Base-by-base conservation (phyloP, 768 basidiomycete species). In the Brasilioporus rufonigricans region DNA sequence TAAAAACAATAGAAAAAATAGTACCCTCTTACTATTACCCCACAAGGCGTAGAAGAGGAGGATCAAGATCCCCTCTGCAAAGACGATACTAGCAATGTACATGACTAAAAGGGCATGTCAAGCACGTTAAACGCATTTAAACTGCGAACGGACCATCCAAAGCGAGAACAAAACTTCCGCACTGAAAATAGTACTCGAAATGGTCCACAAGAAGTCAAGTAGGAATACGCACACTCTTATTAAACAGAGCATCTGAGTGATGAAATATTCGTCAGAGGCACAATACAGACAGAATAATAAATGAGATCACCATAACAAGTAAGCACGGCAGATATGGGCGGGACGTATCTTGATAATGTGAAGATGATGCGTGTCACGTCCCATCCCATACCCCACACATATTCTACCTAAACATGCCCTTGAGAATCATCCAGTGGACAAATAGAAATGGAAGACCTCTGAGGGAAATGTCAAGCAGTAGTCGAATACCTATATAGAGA, bases 11-110 rank as follows among this genome's bases (percentile, higher is more conserved):
- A 68, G 55, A 23, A 65, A 41, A 13, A 45, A 4, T 1, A 67
- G 57, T 2, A 64, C 45, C 13, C 31, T 61, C 47, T 27, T 54
- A 35, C 41, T 66, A 23, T 57, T 58, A 49, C 55, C 56, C 61
- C 65, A 67, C 47, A 67, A 44, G 26, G 65, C 64, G 23, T 64
- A 68, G n/a, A 64, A 66, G 31, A 66, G 67, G 1, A 68, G 45
- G 23, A 68, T 68, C 41, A 67, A 57, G 21, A 68, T 55, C 10
- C 44, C 61, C 50, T 60, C 59, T 0, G 61, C 44, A 14, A 53
- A 51, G 16, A 68, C 18, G 19, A 63, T 32, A 18, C 64, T 58
- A 13, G 46, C 45, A 24, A 1, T 56, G 45, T 56, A 68, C 3
- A 58, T 23, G 18, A 29, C 63, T 67, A 38, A 36, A 16, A 11